Evolutionary conservation across 2,329 filamentous ascomycete species (phyloP), one percentile per base, ranked within the genome.

Genomic region (Didymella pomorum): DNA sequence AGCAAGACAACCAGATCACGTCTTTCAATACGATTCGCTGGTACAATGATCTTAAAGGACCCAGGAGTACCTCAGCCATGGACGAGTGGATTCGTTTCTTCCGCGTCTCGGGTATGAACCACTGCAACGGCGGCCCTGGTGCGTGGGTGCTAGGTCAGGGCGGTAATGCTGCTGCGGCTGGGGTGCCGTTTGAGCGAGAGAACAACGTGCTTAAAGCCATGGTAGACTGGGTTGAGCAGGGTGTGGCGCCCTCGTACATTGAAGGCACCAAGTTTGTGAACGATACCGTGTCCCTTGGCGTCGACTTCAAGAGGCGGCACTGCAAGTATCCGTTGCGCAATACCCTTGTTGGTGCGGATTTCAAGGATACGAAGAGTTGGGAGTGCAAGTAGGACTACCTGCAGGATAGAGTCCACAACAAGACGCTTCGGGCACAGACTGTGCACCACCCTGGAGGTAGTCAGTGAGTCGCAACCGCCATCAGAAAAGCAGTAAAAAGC

Each of bases 81-180:
- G 59, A 65, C 29, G 62, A 70, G 2, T 81, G 79, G 62, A 71
- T 80, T 52, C 77, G 83, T 23, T 80, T 79, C 70, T 86, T 86
- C 74, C 77, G 79, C 37, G 80, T 81, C 65, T 80, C 70, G 42
- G 84, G 83, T 4, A 82, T 85, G 81, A 75, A 71, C 8, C 84
- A 86, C 70, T 86, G 83, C 65, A 70, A 61, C 35, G 75, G 76
- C 3, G 83, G 83, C 1, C 71, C 68, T 0, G 82, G 83, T 0
- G 82, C 82, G 1, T 74, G 68, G 67, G 63, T 65, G 16, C 52
- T 76, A 37, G 73, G 73, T 1, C 67, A 75, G 35, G 61, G 58
- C 12, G 65, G 65, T 0, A 64, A 64, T 44, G 63, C 63, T 18
- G 66, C 64, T 9, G 55, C 63, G 4, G 46, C 49, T 7, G 66